Conservation (phyloP, 495 filamentous ascomycete genomes). For the Daldinia grandis region DNA sequence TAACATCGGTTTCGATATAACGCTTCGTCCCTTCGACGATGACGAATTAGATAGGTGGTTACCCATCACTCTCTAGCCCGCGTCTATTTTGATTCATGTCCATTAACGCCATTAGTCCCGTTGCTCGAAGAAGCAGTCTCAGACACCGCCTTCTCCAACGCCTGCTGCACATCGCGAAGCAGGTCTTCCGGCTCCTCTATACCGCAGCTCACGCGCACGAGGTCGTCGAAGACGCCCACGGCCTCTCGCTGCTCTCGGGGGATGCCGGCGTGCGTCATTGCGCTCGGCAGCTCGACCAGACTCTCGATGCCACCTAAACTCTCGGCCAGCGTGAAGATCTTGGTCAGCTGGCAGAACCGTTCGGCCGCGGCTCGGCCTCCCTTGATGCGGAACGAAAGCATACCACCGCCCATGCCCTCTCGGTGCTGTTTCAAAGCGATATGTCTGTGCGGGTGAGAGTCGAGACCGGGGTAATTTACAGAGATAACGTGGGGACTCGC, state of each 20-base stretch:
- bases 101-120: constrained; percentile 36
- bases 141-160: constrained; percentile 76
- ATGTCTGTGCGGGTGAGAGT: constrained; percentile 82
- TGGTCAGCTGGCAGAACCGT: constrained; percentile 87
- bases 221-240: constrained; percentile 94
- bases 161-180: constrained; percentile 81
- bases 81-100: constrained; percentile 17
- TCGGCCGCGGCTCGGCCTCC: constrained; percentile 89
- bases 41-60: background rate
- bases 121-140: constrained; percentile 54
- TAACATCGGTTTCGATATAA: background rate
- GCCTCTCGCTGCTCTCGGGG: constrained; percentile 87
- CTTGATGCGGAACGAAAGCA: constrained; percentile 94
- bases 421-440: constrained; percentile 92
- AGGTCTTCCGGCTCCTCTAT: constrained; percentile 92
- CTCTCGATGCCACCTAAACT: constrained; percentile 92
- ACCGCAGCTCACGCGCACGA: constrained; percentile 93
- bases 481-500: constrained; percentile 79
- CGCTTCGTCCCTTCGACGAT: background rate
- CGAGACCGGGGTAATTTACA: constrained; percentile 95
- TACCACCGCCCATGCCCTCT: constrained; percentile 93
- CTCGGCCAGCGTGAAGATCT: constrained; percentile 93
- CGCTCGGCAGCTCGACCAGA: constrained; percentile 87
- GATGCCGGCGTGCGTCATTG: constrained; percentile 98
- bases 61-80: background rate